A percentile compares a stretch with the other conserved stretches of the same genome.
Evolutionary conservation across 2,329 filamentous ascomycete genomes (phyloP).

Genomic region (Trichothecium sympodiale): DNA sequence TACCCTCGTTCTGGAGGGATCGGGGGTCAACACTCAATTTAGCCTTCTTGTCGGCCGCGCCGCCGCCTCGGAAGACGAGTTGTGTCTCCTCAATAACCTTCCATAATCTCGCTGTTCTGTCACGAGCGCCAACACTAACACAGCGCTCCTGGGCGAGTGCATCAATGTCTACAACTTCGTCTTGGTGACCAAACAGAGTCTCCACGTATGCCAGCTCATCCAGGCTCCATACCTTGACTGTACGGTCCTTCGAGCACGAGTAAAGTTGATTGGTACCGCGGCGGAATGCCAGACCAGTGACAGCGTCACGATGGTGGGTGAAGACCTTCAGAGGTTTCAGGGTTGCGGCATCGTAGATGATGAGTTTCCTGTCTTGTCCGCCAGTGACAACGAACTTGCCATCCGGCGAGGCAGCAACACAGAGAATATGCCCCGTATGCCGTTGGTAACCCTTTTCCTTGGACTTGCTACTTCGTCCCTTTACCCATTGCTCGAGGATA

Average conservation of each 20-base stretch:
- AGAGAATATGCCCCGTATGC: constrained; percentile 70
- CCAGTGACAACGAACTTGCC: constrained; percentile 88
- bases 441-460: constrained; percentile 60
- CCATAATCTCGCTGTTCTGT: constrained; percentile 87
- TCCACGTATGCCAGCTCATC: constrained; percentile 91
- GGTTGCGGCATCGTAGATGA: constrained; percentile 77
- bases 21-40: constrained; percentile 31
- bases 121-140: constrained; percentile 79
- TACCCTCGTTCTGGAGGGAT: constrained; percentile 62
- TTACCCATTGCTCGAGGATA: constrained; percentile 50
- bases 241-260: constrained; percentile 80
- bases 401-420: constrained; percentile 77
- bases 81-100: constrained; percentile 94
- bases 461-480: constrained; percentile 48
- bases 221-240: constrained; percentile 90
- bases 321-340: constrained; percentile 75
- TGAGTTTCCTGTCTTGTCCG: constrained; percentile 70
- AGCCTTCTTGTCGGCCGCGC: constrained; percentile 48
- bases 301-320: constrained; percentile 79
- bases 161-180: constrained; percentile 75
- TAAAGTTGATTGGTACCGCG: constrained; percentile 86
- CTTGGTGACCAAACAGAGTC: constrained; percentile 92
- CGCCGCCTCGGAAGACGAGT: constrained; percentile 85
- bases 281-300: constrained; percentile 77
- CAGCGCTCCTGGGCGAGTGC: constrained; percentile 79